phyloP scores from a whole-genome alignment of 768 basidiomycete genomes.

The Exidia glandulosa region DNA sequence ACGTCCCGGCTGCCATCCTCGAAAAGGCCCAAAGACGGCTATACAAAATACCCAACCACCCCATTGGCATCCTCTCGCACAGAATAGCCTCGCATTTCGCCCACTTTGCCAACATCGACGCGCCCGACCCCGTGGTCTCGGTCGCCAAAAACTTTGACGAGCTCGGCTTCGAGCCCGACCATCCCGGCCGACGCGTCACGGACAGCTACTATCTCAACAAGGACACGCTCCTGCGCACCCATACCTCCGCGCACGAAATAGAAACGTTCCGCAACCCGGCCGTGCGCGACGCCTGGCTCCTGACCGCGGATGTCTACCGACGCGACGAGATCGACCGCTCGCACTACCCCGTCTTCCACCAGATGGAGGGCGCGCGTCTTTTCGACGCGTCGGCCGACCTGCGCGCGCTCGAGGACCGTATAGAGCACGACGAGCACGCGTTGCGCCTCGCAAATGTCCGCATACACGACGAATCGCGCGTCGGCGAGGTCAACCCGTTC shows the following conservation, averaged over 20 bases:
- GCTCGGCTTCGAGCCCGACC: slow-evolving; percentile 85
- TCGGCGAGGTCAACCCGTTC: slow-evolving; percentile 65
- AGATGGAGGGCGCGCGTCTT: slow-evolving; percentile 89
- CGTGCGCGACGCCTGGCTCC: slow-evolving; percentile 69
- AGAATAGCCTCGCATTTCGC: slow-evolving; percentile 77
- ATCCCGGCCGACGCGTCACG: slow-evolving; percentile 80
- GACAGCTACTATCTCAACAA: slow-evolving; percentile 96
- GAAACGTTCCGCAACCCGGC: slow-evolving; percentile 53
- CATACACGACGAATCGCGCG: slow-evolving; percentile 76
- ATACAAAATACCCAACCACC: slow-evolving; percentile 69
- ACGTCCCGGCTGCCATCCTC: slow-evolving; percentile 76
- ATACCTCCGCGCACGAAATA: slow-evolving; percentile 97
- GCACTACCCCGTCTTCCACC: slow-evolving; percentile 98
- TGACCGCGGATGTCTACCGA: slow-evolving; percentile 94
- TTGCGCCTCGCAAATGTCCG: slow-evolving; percentile 58
- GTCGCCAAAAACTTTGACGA: slow-evolving; percentile 93
- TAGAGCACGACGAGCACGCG: slow-evolving; percentile 56
- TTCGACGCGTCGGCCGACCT: slow-evolving; percentile 35
- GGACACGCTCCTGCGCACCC: slow-evolving; percentile 86
- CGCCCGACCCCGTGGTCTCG: slow-evolving; percentile 69
- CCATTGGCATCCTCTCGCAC: slow-evolving; percentile 71
- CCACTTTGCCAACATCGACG: background rate
- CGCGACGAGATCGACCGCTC: slow-evolving; percentile 96
- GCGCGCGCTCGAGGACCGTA: slow-evolving; percentile 36
- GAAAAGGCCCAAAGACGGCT: slow-evolving; percentile 68